Base-by-base conservation (phyloP, 768 basidiomycete species). In the Leccinum ochraceum region DNA sequence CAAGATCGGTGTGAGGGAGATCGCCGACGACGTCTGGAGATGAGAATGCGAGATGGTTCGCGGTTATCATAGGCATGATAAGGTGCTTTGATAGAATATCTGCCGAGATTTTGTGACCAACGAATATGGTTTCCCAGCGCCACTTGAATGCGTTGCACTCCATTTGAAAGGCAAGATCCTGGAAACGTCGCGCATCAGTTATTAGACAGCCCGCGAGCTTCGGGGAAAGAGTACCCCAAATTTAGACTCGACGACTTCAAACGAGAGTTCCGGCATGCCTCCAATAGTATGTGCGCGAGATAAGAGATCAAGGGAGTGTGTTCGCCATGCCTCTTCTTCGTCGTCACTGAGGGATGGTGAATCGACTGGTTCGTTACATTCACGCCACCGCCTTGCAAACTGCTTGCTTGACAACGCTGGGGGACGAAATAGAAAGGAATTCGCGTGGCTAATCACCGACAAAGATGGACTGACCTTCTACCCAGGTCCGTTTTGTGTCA, bases 81-180 rank as follows among this genome's bases (percentile, higher is more conserved):
- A 92, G 83, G 66, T 93, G 91, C 63, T 81, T 87, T 61, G 91
- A 92, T 55, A 93, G 79, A 57, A 91, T 77, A 54, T 90, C 87
- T 60, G 91, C 84, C 37, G 90, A 88, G 34, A 74, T 66, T 71
- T 79, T 86, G 70, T 85, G 77, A 8, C 89, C 88, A 39, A 89
- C 69, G 63, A 80, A 82, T 71, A 80, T 83, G 16, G 86, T 81
- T 72, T 92, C 89, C 91, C 91, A 93, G 76, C 82, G 80, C 90
- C 90, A 93, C 77, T 83, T 86, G 74, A 90, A 88, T 9, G 75
- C 70, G 24, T 81, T 80, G 61, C 79, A 83, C 66, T 83, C 82
- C 36, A 92, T 64, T 65, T 82, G 79, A 59, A 90, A 80, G 4
- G 88, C 82, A 26, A 89, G 67, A 70, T 93, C 90, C 90, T 93